Conservation (phyloP, 2,329 filamentous ascomycete species). For the Pseudofabraea citricarpa region DNA sequence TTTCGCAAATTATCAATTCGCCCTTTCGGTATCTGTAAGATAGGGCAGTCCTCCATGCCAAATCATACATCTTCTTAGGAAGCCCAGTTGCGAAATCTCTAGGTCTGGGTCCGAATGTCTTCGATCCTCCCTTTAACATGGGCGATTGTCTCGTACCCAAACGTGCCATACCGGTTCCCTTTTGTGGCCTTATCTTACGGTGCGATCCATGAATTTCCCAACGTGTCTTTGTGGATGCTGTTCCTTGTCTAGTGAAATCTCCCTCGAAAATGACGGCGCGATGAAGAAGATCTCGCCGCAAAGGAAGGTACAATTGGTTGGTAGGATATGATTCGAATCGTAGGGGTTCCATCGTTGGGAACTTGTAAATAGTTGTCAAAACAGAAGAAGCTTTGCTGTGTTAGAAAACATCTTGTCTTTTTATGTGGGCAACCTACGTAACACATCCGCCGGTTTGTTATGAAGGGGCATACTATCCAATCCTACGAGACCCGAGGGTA, state of each 20-base stretch:
- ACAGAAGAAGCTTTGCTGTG: conserved; percentile 61
- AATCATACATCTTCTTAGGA: conserved; percentile 86
- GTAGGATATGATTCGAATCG: conserved; percentile 72
- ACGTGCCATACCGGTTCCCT: conserved; percentile 78
- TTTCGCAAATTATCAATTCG: conserved; percentile 80
- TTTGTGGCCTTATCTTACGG: conserved; percentile 79
- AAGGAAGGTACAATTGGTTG: conserved; percentile 79
- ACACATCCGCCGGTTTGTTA: conserved; percentile 4
- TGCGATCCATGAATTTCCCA: conserved; percentile 79
- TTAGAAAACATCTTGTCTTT: no score
- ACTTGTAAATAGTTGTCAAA: conserved; percentile 81
- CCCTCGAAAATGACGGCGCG: conserved; percentile 90
- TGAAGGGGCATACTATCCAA: conserved; percentile 10
- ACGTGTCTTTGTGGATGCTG: conserved; percentile 76
- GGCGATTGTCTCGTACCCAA: conserved; percentile 78
- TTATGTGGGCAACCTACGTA: no score
- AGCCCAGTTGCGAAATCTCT: conserved; percentile 84
- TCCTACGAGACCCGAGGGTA: conserved; percentile 13
- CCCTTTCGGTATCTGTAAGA: conserved; percentile 86
- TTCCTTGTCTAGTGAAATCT: conserved; percentile 81
- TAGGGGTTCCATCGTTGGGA: conserved; percentile 82
- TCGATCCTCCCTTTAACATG: conserved; percentile 78
- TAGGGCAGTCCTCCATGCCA: conserved; percentile 90
- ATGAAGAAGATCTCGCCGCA: conserved; percentile 89
- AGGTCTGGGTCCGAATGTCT: conserved; percentile 83